Evolutionary conservation across 2,329 filamentous ascomycete species (phyloP).

Genomic region (Acrocalymma vagum): DNA sequence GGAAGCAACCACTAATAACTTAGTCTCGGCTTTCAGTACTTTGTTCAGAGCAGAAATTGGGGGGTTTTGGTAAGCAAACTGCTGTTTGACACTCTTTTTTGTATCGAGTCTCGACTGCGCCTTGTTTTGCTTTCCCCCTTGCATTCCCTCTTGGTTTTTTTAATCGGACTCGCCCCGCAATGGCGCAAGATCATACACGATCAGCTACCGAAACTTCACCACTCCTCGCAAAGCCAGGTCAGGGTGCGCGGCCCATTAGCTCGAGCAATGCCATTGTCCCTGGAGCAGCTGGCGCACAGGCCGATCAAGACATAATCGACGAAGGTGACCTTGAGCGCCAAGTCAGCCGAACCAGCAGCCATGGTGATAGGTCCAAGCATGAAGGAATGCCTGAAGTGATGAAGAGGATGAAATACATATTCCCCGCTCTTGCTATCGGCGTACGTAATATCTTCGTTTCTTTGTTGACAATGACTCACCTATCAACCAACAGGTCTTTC

Average conservation of each 20-base stretch:
- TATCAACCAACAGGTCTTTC: slow-evolving; percentile 64
- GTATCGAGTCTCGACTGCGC: too few species aligned
- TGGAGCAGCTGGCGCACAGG: slow-evolving; percentile 20
- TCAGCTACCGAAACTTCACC: slow-evolving; percentile 57
- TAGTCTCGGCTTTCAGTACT: too few species aligned
- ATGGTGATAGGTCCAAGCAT: slow-evolving; percentile 45
- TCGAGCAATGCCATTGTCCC: slow-evolving; percentile 34
- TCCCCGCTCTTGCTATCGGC: slow-evolving; percentile 70
- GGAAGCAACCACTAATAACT: too few species aligned
- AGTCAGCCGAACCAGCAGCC: too few species aligned
- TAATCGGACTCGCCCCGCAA: too few species aligned
- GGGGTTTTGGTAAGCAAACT: too few species aligned
- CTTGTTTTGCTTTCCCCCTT: too few species aligned
- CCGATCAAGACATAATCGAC: slow-evolving; percentile 20
- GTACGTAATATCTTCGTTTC: slow-evolving; percentile 49
- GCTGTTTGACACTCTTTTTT: too few species aligned
- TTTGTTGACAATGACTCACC: slow-evolving; percentile 2
- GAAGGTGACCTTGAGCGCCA: slow-evolving; percentile 47
- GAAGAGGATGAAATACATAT: slow-evolving; percentile 63
- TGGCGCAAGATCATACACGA: too few species aligned
- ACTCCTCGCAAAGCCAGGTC: slow-evolving; percentile 46
- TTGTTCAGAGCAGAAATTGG: too few species aligned
- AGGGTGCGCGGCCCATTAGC: slow-evolving; percentile 24
- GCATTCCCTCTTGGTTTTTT: too few species aligned
- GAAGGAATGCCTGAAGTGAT: slow-evolving; percentile 59